Evolutionary conservation across 352 stramenopile species (phyloP).

Genomic region (Stramenopiles sp.): DNA sequence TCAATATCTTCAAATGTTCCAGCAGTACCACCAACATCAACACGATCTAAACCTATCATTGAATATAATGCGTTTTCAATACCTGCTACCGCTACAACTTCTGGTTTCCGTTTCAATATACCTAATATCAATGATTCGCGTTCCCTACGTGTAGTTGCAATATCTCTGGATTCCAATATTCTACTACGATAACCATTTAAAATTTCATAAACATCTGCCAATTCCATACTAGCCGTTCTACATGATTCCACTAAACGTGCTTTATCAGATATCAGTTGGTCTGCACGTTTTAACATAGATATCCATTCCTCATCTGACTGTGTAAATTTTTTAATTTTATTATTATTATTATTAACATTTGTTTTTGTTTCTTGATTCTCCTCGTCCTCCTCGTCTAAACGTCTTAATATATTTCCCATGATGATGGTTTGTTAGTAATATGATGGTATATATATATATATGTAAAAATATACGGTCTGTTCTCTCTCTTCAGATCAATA

Average conservation of each 20-base stretch:
- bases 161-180: neutral
- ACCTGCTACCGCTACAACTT: neutral
- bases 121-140: neutral
- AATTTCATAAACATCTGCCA: neutral
- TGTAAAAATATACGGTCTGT: too few relatives aligned
- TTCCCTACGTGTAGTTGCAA: neutral
- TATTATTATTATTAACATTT: too few relatives aligned
- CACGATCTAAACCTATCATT: neutral
- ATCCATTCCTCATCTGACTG: conserved; percentile 1
- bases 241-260: neutral
- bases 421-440: too few relatives aligned
- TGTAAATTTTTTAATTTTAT: too few relatives aligned
- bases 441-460: too few relatives aligned
- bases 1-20: conserved; percentile 2
- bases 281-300: neutral
- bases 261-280: neutral
- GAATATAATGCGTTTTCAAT: neutral
- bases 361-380: neutral
- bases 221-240: neutral
- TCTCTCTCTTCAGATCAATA: too few relatives aligned
- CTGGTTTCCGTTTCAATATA: neutral
- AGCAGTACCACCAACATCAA: neutral
- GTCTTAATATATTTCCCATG: neutral
- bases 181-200: conserved; percentile 1
- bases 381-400: neutral